Evolutionary conservation across 148 eudicot genomes (phyloP), one percentile per base, ranked within the genome.

Genomic region (Oxyria digyna): DNA sequence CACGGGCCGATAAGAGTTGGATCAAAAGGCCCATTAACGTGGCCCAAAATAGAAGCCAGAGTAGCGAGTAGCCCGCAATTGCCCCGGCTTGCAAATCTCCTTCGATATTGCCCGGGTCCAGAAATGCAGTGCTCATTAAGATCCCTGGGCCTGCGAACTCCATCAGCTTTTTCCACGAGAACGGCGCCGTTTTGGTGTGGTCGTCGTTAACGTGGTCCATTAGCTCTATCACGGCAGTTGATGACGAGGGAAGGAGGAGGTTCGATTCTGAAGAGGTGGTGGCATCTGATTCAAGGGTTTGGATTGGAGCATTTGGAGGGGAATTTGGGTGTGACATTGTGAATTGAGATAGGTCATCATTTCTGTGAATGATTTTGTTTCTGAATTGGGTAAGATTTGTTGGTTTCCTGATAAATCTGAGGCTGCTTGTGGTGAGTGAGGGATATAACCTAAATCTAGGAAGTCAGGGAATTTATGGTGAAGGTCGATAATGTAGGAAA

Each of bases 51-150:
- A 87, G 41, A 23, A 87, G 69, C 91, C 91, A 87, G 41, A 87
- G 69, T 49, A 87, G 31, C 7, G 91, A 84, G 62, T 84, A 84
- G 4, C 91, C 88, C 3, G 88, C 84, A 4, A 84, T 74, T 0
- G 88, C 88, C 0, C 91, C 91, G 0, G 91, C 80, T 76, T 87
- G 91, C 26, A 86, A 59, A 67, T 86, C 91, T 1, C 91, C 91
- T 62, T 87, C 91, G 21, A 87, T 72, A 50, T 87, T 87, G 0
- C 91, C 91, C 6, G 91, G 91, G 72, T 87, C 91, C 1, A 87
- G 73, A 55, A 87, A 87, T 21, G 85, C 91, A 4, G 80, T 72
- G 79, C 88, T 84, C 91, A 87, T 87, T 3, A 87, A 41, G n/a
- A 87, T 80, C 6, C 91, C 91, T 0, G 91, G 91, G 4, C 91